Percentiles rank a stretch among this genome's conserved stretches.
These are phyloP conservation scores for Pontederia paniculata DNA, from an alignment of 176 grass and related monocot species.

Conservation along the genomic window DNA sequence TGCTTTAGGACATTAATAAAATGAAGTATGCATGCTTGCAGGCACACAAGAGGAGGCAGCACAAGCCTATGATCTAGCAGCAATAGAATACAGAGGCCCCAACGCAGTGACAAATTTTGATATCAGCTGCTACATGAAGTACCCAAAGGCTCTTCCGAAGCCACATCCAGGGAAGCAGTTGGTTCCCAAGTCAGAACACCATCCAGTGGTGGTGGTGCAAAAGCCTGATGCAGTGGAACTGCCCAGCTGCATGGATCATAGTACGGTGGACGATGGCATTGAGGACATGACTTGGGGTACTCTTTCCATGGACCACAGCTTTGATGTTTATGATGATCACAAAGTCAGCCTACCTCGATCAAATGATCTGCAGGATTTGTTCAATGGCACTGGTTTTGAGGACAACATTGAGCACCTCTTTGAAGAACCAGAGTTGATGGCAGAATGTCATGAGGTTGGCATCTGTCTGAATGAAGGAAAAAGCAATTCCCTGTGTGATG, in stretches of 20 bases:
- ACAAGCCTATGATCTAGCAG: slow-evolving; percentile 49
- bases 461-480: background rate
- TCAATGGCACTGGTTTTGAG: slow-evolving; percentile 20
- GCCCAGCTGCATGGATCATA: background rate
- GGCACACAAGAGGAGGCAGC: slow-evolving; percentile 53
- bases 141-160: background rate
- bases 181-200: background rate
- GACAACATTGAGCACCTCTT: slow-evolving; percentile 40
- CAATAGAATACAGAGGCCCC: slow-evolving; percentile 37
- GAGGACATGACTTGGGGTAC: slow-evolving; percentile 18
- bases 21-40: slow-evolving; percentile 16
- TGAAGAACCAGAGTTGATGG: background rate
- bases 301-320: slow-evolving; percentile 17
- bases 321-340: slow-evolving; percentile 2
- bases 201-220: background rate
- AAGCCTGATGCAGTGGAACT: slow-evolving; percentile 14
- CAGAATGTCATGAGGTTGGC: background rate
- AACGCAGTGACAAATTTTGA: slow-evolving; percentile 60
- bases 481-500: too few relatives aligned
- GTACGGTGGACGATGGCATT: background rate
- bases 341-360: background rate
- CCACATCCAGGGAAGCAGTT: background rate
- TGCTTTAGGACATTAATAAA: background rate
- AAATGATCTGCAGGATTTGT: slow-evolving; percentile 20
- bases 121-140: slow-evolving; percentile 23